phyloP scores from a whole-genome alignment of 768 basidiomycete genomes.

The Leccinum barrowsii region DNA sequence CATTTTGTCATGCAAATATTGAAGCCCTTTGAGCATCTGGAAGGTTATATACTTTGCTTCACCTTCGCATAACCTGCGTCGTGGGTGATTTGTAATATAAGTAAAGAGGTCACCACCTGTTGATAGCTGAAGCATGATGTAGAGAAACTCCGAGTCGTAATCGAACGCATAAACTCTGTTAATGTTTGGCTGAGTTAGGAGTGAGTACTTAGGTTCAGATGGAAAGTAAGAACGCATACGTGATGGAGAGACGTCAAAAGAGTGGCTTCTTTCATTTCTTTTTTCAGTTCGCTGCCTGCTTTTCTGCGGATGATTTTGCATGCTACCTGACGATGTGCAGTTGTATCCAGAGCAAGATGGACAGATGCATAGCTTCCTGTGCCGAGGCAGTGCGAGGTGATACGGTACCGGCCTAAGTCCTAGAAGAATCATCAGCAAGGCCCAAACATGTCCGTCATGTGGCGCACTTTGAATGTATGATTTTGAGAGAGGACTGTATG shows the following conservation, averaged over 20 bases:
- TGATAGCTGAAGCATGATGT: slow-evolving; percentile 82
- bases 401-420: slow-evolving; percentile 63
- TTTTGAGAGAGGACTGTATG: slow-evolving; percentile 59
- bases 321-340: slow-evolving; percentile 67
- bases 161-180: slow-evolving; percentile 74
- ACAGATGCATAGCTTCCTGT: slow-evolving; percentile 82
- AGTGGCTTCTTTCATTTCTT: slow-evolving; percentile 75
- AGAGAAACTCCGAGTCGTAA: slow-evolving; percentile 60
- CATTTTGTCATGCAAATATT: slow-evolving; percentile 64
- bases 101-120: slow-evolving; percentile 88
- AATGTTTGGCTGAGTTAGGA: slow-evolving; percentile 63
- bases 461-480: slow-evolving; percentile 50
- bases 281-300: slow-evolving; percentile 35
- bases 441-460: background rate
- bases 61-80: slow-evolving; percentile 62
- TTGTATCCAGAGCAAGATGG: slow-evolving; percentile 68
- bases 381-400: slow-evolving; percentile 79
- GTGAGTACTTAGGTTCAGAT: background rate
- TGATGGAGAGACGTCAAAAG: slow-evolving; percentile 71
- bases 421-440: slow-evolving; percentile 22
- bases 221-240: slow-evolving; percentile 38
- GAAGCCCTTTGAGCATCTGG: slow-evolving; percentile 68
- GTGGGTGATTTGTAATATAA: slow-evolving; percentile 64
- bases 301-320: slow-evolving; percentile 78
- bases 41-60: slow-evolving; percentile 85